phyloP scores from a whole-genome alignment of 1,284 basidiomycete species.

The Moesziomyces sp. region DNA sequence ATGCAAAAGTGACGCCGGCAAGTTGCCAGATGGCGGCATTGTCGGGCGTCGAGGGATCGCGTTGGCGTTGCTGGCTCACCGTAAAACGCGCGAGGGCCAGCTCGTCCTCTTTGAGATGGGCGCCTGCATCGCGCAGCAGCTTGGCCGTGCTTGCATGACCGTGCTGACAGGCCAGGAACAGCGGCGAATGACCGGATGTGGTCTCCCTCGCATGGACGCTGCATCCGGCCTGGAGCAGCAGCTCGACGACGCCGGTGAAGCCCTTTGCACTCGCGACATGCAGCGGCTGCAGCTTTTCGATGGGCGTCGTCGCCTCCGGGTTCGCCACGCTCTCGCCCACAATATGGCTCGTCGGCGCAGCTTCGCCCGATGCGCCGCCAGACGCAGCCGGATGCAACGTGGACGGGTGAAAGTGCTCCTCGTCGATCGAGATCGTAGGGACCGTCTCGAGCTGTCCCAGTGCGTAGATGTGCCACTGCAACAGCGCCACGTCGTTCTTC shows the following conservation, averaged over 20 bases:
- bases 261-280: conserved; percentile 84
- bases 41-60: neutral
- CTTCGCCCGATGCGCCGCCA: conserved; percentile 5
- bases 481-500: conserved; percentile 33
- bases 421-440: conserved; percentile 29
- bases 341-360: conserved; percentile 10
- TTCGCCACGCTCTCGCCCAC: conserved; percentile 1
- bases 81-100: conserved; percentile 35
- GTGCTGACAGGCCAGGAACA: conserved; percentile 67
- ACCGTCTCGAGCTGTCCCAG: conserved; percentile 35
- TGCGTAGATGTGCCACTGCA: conserved; percentile 48
- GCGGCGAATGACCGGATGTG: conserved; percentile 83
- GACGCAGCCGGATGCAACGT: conserved; percentile 22
- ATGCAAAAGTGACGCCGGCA: conserved; percentile 22
- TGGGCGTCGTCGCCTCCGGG: conserved; percentile 17
- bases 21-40: conserved; percentile 17
- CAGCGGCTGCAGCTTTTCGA: conserved; percentile 73
- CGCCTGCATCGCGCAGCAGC: conserved; percentile 60
- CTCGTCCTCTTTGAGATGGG: conserved; percentile 63
- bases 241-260: conserved; percentile 72
- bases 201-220: conserved; percentile 79
- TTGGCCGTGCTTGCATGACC: conserved; percentile 47
- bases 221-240: conserved; percentile 80
- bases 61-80: conserved; percentile 1
- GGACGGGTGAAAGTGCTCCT: conserved; percentile 38